Evolutionary conservation across 345 rosid species (phyloP).

Genomic region (Eucalyptus coolabah): DNA sequence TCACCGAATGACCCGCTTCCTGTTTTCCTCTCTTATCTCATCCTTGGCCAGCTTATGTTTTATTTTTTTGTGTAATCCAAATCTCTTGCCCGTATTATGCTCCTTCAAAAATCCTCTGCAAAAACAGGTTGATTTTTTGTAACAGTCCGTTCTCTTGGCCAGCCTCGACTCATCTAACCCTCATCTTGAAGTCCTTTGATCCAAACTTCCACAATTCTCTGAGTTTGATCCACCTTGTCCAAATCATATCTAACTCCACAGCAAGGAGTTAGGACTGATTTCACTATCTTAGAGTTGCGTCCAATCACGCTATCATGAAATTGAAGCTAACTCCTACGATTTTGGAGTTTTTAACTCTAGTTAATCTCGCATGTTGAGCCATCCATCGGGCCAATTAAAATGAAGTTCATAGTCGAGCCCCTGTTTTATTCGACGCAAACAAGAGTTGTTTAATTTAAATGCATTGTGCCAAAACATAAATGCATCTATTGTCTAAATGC

Average conservation of each 20-base stretch:
- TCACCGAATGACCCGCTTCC: background rate
- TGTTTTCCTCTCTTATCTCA: background rate
- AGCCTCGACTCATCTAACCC: too few relatives aligned
- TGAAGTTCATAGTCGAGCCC: background rate
- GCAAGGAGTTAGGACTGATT: background rate
- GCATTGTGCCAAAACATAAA: background rate
- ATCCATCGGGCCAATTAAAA: background rate
- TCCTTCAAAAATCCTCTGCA: background rate
- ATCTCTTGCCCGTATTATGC: background rate
- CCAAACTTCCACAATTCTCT: too few relatives aligned
- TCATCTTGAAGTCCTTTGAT: too few relatives aligned
- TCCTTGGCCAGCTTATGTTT: background rate
- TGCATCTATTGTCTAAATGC: background rate
- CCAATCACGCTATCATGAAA: background rate
- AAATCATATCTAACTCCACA: background rate
- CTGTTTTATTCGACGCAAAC: fast-evolving
- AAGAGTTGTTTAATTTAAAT: background rate
- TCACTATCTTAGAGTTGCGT: background rate
- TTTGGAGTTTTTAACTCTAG: background rate
- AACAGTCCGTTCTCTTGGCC: too few relatives aligned
- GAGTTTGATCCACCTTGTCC: background rate
- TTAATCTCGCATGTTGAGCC: background rate
- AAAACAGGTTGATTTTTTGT: background rate
- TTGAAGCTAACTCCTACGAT: background rate
- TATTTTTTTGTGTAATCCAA: background rate